A percentile compares a stretch with the other conserved stretches of the same genome.
phyloP scores from a whole-genome alignment of 192 early-diverging fungal species.

The Backusella sp. region DNA sequence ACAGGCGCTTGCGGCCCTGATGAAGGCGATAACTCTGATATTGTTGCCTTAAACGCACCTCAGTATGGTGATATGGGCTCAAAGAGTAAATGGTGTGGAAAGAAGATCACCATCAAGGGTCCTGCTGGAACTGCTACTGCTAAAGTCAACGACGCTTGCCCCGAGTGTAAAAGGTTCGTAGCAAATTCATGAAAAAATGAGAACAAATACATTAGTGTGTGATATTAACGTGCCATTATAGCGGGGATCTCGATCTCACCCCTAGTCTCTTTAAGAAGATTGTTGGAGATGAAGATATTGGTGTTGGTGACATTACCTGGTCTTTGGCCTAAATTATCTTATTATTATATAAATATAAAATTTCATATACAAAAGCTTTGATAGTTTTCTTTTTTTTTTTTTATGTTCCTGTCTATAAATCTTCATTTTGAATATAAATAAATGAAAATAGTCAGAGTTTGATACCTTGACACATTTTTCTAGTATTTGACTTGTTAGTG shows the following conservation, averaged over 20 bases:
- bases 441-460: background rate
- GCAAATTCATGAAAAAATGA: too few relatives aligned
- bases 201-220: too few relatives aligned
- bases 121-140: slow-evolving; percentile 48
- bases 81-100: slow-evolving; percentile 32
- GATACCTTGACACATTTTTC: background rate
- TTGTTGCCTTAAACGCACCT: slow-evolving; percentile 29
- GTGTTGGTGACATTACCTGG: slow-evolving; percentile 54
- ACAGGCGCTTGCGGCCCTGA: slow-evolving; percentile 32
- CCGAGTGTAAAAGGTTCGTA: slow-evolving; percentile 47
- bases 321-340: slow-evolving; percentile 34
- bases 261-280: slow-evolving; percentile 50
- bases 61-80: slow-evolving; percentile 32
- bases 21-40: slow-evolving; percentile 14
- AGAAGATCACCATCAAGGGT: slow-evolving; percentile 27
- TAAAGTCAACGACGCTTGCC: slow-evolving; percentile 53
- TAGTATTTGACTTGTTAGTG: background rate
- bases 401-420: background rate
- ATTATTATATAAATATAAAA: background rate
- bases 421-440: background rate
- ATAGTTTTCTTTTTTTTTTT: background rate
- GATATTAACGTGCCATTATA: too few relatives aligned
- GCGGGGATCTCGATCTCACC: slow-evolving; percentile 58
- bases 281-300: slow-evolving; percentile 45
- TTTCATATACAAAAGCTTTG: background rate